These are phyloP conservation scores for Fraxinus pennsylvanica DNA, from an alignment of 257 asterid species.

Conservation along the genomic window DNA sequence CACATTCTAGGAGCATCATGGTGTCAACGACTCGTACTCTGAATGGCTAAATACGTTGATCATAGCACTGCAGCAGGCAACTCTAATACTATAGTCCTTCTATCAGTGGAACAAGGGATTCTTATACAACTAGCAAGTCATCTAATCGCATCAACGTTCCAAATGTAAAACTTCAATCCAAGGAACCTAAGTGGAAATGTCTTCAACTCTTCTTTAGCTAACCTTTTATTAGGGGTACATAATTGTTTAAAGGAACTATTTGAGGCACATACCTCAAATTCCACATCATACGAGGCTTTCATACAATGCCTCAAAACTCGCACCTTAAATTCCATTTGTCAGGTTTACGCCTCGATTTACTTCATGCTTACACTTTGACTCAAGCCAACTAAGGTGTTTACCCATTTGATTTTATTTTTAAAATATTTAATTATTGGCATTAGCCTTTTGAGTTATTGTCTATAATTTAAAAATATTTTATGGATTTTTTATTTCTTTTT, in stretches of 20 bases:
- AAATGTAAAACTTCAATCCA: not conserved
- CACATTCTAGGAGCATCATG: too few relatives aligned
- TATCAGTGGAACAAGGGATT: not conserved
- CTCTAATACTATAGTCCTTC: not conserved
- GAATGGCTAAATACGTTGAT: not conserved
- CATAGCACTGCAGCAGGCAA: not conserved
- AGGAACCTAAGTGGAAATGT: not conserved
- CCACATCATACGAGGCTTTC: not conserved
- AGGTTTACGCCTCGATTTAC: too few relatives aligned
- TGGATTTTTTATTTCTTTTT: too few relatives aligned
- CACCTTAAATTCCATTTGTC: too few relatives aligned
- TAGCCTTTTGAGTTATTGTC: too few relatives aligned
- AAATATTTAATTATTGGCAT: too few relatives aligned
- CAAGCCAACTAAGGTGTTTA: too few relatives aligned
- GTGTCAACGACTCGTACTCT: not conserved
- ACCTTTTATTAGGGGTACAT: not conserved
- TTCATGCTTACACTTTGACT: too few relatives aligned
- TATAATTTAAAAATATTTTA: too few relatives aligned
- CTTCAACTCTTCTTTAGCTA: not conserved
- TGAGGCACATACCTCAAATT: not conserved
- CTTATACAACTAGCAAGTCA: not conserved
- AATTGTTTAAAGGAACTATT: too few relatives aligned
- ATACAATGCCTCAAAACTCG: too few relatives aligned
- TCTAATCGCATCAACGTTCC: not conserved
- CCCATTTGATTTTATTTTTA: too few relatives aligned